Evolutionary conservation across 306 rosid genomes (phyloP).

Genomic region (Quercus engelmannii): DNA sequence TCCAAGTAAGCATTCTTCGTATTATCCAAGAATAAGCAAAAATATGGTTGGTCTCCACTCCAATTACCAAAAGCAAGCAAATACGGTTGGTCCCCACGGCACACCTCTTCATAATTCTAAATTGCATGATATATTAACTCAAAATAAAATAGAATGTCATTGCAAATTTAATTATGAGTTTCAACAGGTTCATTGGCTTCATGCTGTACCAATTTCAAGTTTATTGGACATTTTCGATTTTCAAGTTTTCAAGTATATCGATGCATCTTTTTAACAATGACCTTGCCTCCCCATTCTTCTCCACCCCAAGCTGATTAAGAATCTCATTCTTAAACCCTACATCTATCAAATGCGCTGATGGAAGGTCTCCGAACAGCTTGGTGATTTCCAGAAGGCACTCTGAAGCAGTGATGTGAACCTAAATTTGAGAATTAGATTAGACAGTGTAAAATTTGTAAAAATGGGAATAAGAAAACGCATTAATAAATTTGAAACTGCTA

Average conservation of each 20-base stretch:
- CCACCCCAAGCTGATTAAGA: slow-evolving; percentile 52
- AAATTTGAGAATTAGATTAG: slow-evolving; percentile 5
- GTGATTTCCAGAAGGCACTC: slow-evolving; percentile 72
- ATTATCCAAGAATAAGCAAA: too few relatives aligned
- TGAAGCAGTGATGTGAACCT: slow-evolving; percentile 88
- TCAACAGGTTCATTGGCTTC: neutral
- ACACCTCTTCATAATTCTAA: neutral
- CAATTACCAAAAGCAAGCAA: too few relatives aligned
- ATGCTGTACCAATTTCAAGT: neutral
- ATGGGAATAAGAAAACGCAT: slow-evolving; percentile 6
- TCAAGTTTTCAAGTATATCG: slow-evolving; percentile 46
- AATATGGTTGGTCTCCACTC: too few relatives aligned
- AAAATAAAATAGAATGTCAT: neutral
- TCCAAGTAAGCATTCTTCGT: too few relatives aligned
- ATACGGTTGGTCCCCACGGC: too few relatives aligned
- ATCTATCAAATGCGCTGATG: slow-evolving; percentile 22
- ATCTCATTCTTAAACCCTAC: slow-evolving; percentile 53
- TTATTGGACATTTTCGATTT: slow-evolving; percentile 16
- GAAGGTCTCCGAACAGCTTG: slow-evolving; percentile 37
- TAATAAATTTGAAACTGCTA: neutral
- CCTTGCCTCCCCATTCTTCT: slow-evolving; percentile 82
- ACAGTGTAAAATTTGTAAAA: neutral
- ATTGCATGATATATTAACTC: neutral
- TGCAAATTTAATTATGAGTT: neutral
- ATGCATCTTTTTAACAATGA: slow-evolving; percentile 51